These are phyloP conservation scores for Hypomontagnella submonticulosa DNA, from an alignment of 495 filamentous ascomycete genomes.

Conservation along the genomic window DNA sequence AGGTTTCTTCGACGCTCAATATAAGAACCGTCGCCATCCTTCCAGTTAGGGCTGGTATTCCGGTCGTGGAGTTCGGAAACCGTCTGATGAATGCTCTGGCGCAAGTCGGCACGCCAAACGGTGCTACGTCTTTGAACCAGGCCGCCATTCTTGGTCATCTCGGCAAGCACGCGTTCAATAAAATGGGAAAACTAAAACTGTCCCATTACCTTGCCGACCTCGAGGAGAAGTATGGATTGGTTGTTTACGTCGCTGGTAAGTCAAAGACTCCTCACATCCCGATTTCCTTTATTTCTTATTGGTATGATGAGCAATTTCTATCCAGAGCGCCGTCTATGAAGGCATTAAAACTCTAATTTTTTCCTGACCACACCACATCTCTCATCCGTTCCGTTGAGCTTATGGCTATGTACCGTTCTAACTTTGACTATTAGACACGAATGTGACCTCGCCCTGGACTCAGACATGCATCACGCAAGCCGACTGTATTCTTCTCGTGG, in stretches of 20 bases:
- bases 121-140: constrained; percentile 93
- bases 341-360: constrained; percentile 61
- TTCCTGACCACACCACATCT: constrained; percentile 50
- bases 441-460: constrained; percentile 95
- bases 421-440: constrained; percentile 70
- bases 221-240: constrained; percentile 95
- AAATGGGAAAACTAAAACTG: constrained; percentile 96
- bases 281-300: constrained; percentile 17
- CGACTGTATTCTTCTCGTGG: constrained; percentile 93
- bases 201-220: constrained; percentile 96
- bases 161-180: constrained; percentile 93
- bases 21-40: constrained; percentile 92
- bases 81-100: constrained; percentile 86
- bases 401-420: constrained; percentile 28
- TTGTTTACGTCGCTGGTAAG: constrained; percentile 91
- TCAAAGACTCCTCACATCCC: constrained; percentile 24
- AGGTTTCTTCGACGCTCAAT: constrained; percentile 87
- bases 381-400: not conserved
- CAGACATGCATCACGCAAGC: constrained; percentile 97
- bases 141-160: constrained; percentile 93
- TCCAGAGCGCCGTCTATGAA: constrained; percentile 56
- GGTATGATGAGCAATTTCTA: constrained; percentile 57
- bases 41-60: constrained; percentile 89
- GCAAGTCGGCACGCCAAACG: constrained; percentile 88
- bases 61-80: constrained; percentile 93